phyloP scores from a whole-genome alignment of 163 green algal species.

The Volvox carteri region DNA sequence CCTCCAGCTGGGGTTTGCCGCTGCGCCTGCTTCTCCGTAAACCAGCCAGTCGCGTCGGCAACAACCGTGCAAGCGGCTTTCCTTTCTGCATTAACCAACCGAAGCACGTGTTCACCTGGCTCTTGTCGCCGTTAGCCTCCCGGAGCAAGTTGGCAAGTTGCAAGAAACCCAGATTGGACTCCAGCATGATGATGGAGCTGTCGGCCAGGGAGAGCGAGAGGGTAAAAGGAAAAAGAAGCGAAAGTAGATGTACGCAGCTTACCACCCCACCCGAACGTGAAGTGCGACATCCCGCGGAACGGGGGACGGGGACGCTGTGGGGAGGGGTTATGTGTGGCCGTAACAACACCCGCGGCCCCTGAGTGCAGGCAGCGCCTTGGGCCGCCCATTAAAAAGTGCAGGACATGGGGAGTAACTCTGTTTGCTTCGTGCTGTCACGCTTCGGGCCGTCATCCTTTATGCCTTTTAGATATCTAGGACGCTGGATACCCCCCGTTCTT shows the following conservation, averaged over 20 bases:
- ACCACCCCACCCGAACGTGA: too few relatives aligned
- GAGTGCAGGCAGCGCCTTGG: too few relatives aligned
- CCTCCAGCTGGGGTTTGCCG: neutral
- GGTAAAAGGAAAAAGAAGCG: neutral
- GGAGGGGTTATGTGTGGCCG: neutral
- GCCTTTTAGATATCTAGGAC: neutral
- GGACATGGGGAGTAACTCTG: too few relatives aligned
- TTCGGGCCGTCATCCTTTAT: neutral
- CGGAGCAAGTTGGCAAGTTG: slow-evolving; percentile 81
- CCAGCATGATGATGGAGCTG: slow-evolving; percentile 89
- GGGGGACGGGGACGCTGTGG: neutral
- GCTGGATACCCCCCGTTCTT: neutral
- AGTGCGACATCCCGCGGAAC: too few relatives aligned
- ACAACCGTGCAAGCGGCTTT: neutral
- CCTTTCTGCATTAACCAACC: neutral
- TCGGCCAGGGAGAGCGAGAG: neutral
- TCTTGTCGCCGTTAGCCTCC: slow-evolving; percentile 62
- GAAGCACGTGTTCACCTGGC: slow-evolving; percentile 55
- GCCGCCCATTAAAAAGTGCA: too few relatives aligned
- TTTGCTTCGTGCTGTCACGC: too few relatives aligned
- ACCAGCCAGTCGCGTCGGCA: neutral
- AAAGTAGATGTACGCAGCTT: neutral
- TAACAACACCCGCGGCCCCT: neutral
- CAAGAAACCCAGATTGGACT: slow-evolving; percentile 91
- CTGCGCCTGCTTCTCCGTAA: neutral